phyloP scores from a whole-genome alignment of 202 grass and related monocot genomes.

The Carex sylvatica region DNA sequence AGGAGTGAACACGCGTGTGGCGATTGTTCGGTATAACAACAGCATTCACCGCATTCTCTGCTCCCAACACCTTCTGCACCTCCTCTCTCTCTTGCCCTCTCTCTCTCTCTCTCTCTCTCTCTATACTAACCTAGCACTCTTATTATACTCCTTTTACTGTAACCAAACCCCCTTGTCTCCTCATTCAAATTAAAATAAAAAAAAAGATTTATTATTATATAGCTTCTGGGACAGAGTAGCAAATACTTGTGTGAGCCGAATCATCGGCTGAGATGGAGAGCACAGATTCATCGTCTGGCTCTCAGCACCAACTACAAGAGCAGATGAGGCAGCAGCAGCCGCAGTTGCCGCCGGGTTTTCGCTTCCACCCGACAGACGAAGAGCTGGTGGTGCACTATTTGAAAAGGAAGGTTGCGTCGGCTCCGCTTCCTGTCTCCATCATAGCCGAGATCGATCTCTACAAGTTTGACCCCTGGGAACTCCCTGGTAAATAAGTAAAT shows the following conservation, averaged over 20 bases:
- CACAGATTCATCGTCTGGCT: slow-evolving; percentile 53
- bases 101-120: background rate
- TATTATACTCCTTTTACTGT: slow-evolving; percentile 17
- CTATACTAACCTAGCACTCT: background rate
- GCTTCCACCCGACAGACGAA: slow-evolving; percentile 51
- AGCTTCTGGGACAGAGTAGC: background rate
- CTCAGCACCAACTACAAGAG: slow-evolving; percentile 35
- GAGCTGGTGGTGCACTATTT: slow-evolving; percentile 91
- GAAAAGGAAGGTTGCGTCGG: slow-evolving; percentile 76
- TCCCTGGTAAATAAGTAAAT: slow-evolving; percentile 47
- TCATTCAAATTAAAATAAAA: slow-evolving; percentile 19
- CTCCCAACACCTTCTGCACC: slow-evolving; percentile 73
- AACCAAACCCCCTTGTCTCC: slow-evolving; percentile 40
- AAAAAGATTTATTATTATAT: background rate
- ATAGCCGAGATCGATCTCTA: slow-evolving; percentile 95
- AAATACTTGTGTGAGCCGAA: background rate
- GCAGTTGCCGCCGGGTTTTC: slow-evolving; percentile 44
- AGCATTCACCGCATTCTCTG: slow-evolving; percentile 47
- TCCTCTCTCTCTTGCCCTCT: slow-evolving; percentile 23
- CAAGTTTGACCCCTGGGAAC: slow-evolving; percentile 98
- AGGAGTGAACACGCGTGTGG: slow-evolving; percentile 13
- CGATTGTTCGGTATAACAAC: slow-evolving; percentile 60
- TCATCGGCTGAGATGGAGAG: slow-evolving; percentile 50
- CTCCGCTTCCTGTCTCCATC: slow-evolving; percentile 72
- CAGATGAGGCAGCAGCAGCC: slow-evolving; percentile 22